phyloP scores from a whole-genome alignment of 768 basidiomycete genomes.

The Rhodosporidiobolus odoratus region DNA sequence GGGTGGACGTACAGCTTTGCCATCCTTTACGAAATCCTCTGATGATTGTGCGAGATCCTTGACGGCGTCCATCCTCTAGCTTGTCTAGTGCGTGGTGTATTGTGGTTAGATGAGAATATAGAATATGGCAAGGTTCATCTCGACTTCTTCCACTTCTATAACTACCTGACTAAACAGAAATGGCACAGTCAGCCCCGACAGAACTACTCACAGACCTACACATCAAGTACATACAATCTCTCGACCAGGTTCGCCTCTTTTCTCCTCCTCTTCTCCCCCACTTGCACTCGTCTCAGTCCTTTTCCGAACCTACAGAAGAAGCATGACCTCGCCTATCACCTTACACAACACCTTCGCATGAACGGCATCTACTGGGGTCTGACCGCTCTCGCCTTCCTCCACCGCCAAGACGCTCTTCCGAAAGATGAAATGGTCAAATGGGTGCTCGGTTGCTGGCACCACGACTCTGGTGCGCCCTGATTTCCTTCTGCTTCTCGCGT shows the following conservation, averaged over 20 bases:
- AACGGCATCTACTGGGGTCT: conserved; percentile 97
- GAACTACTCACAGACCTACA: conserved; percentile 57
- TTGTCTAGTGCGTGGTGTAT: neutral
- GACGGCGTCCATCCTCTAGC: conserved; percentile 45
- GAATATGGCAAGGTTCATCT: neutral
- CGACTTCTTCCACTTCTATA: neutral
- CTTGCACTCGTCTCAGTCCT: neutral
- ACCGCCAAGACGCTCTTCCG: conserved; percentile 67
- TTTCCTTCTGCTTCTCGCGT: neutral
- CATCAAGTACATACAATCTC: conserved; percentile 67
- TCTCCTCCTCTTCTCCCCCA: neutral
- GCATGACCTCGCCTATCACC: conserved; percentile 54
- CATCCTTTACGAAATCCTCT: conserved; percentile 85
- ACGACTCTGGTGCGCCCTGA: conserved; percentile 66
- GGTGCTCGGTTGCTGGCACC: conserved; percentile 93
- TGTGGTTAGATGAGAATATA: too few species aligned
- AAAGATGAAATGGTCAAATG: conserved; percentile 78
- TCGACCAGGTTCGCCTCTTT: conserved; percentile 57
- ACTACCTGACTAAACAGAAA: too few species aligned
- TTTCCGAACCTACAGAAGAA: neutral
- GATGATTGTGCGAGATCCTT: conserved; percentile 86
- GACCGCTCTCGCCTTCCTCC: conserved; percentile 78
- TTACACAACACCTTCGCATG: conserved; percentile 86
- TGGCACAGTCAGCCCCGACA: neutral
- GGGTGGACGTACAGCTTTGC: conserved; percentile 64